phyloP scores from a whole-genome alignment of 2,329 filamentous ascomycete genomes.

The Ciborinia camelliae region DNA sequence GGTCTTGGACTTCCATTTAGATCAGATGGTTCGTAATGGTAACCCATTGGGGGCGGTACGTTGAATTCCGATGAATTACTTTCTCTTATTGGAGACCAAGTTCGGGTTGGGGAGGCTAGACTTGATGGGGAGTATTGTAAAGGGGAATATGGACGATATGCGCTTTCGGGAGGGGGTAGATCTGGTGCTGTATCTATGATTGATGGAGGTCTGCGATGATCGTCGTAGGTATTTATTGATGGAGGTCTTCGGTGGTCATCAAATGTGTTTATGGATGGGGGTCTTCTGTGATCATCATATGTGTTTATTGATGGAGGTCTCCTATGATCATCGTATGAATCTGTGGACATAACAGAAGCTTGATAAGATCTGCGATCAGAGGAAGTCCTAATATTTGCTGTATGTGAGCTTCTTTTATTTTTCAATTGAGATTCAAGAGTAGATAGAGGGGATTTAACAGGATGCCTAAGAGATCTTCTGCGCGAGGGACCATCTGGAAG shows the following conservation, averaged over 20 bases:
- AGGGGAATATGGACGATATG: slow-evolving; percentile 48
- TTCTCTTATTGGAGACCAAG: slow-evolving; percentile 54
- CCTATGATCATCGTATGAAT: slow-evolving; percentile 36
- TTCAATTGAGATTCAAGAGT: slow-evolving; percentile 24
- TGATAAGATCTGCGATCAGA: slow-evolving; percentile 46
- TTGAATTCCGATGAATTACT: slow-evolving; percentile 54
- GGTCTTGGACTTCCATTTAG: slow-evolving; percentile 87
- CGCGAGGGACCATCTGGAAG: slow-evolving; percentile 52
- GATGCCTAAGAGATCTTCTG: slow-evolving; percentile 37
- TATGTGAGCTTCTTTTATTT: slow-evolving; percentile 31
- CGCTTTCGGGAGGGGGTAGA: slow-evolving; percentile 61
- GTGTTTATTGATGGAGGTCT: slow-evolving; percentile 8
- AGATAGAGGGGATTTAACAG: slow-evolving; percentile 40
- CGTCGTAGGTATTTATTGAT: not conserved
- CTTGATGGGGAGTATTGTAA: slow-evolving; percentile 47
- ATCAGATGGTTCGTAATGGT: slow-evolving; percentile 81
- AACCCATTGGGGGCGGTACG: slow-evolving; percentile 64
- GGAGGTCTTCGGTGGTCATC: slow-evolving; percentile 6
- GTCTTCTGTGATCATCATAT: slow-evolving; percentile 3
- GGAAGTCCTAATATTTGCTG: slow-evolving; percentile 31
- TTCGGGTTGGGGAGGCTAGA: slow-evolving; percentile 52
- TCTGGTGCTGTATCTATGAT: slow-evolving; percentile 56
- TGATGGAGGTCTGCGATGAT: slow-evolving; percentile 42
- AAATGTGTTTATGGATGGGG: not conserved
- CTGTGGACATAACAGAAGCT: slow-evolving; percentile 43